Evolutionary conservation across 2,329 filamentous ascomycete genomes (phyloP), one percentile per base, ranked within the genome.

Genomic region (Myotisia sp.): DNA sequence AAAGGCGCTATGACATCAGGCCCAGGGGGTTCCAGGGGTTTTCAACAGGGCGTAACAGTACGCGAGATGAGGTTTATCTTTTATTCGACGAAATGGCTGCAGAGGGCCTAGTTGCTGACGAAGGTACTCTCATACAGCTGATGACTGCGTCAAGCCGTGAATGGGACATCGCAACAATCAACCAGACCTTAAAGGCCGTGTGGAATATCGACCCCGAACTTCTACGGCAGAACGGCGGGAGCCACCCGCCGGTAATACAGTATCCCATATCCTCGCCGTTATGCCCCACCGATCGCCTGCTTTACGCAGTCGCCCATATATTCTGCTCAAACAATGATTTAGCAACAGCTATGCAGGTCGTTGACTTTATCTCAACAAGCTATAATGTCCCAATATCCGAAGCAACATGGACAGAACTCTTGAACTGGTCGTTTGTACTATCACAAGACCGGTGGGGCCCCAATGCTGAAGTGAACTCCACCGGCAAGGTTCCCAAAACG

Each of bases 311-410:
- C n/a, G 76, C 77, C 4, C 74, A 83, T 48, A 62, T 65, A 1
- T 80, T 77, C 42, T 70, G 77, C n/a, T 67, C 65, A 40, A 81
- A 77, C 53, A 74, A 70, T 30, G 64, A 76, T 36, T 62, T 84
- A 3, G 50, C 63, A 1, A 60, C 65, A 2, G 79, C 72, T 8
- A 48, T 77, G 17, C 63, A 68, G 26, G 47, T 79, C 1, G 56
- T 85, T 8, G 67, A 79, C 39, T 70, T 70, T 44, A 52, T 86
- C 30, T 76, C 79, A 0, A 56, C 56, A 1, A 59, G 60, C 5
- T 81, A 79, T 53, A 42, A 58, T 1, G 56, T 87, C 16, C 41
- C 59, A 1, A 71, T 87, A 23, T 56, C 71, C 0, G 45, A 50
- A 5, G 49, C 63, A 4, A 63, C 74, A 12, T 87, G 82, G 81